phyloP scores from a whole-genome alignment of 1,139 yeast genomes.

The Kodamaea sp. region DNA sequence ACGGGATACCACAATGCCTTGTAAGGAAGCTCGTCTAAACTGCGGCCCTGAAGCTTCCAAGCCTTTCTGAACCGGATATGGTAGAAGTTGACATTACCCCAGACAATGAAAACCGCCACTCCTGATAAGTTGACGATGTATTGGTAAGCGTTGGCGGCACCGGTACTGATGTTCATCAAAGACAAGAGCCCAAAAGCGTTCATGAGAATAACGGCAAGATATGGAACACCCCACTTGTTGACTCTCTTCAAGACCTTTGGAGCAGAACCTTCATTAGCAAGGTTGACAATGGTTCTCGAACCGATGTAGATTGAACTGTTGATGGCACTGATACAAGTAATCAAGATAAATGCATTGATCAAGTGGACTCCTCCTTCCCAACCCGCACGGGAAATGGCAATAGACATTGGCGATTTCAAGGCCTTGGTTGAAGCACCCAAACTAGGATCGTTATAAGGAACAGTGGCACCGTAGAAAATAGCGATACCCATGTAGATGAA shows the following conservation, averaged over 20 bases:
- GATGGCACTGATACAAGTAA: conserved; percentile 56
- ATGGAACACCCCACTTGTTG: conserved; percentile 52
- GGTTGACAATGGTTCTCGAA: conserved; percentile 51
- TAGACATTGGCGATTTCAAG: conserved; percentile 45
- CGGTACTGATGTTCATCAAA: conserved; percentile 50
- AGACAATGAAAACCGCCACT: conserved; percentile 57
- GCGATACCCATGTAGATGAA: conserved; percentile 58
- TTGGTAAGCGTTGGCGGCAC: conserved; percentile 53
- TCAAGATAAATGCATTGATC: conserved; percentile 51
- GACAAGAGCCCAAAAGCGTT: conserved; percentile 53
- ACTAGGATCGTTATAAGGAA: conserved; percentile 49
- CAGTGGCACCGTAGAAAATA: conserved; percentile 54
- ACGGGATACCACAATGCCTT: conserved; percentile 55
- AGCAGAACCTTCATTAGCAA: conserved; percentile 52
- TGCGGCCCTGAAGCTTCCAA: conserved; percentile 48
- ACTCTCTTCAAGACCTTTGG: conserved; percentile 45
- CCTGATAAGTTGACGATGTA: conserved; percentile 58
- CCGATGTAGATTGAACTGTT: conserved; percentile 56
- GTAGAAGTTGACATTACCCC: conserved; percentile 46
- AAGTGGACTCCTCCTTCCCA: conserved; percentile 52
- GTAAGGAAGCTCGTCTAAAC: conserved; percentile 53
- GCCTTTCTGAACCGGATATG: conserved; percentile 54
- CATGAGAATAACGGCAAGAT: conserved; percentile 48
- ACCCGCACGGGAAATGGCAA: conserved; percentile 48
- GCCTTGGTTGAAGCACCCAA: conserved; percentile 27